Percentiles rank a stretch among this genome's conserved stretches.
Evolutionary conservation across 176 grass and related monocot genomes (phyloP).

Genomic region (Phyllostachys edulis): DNA sequence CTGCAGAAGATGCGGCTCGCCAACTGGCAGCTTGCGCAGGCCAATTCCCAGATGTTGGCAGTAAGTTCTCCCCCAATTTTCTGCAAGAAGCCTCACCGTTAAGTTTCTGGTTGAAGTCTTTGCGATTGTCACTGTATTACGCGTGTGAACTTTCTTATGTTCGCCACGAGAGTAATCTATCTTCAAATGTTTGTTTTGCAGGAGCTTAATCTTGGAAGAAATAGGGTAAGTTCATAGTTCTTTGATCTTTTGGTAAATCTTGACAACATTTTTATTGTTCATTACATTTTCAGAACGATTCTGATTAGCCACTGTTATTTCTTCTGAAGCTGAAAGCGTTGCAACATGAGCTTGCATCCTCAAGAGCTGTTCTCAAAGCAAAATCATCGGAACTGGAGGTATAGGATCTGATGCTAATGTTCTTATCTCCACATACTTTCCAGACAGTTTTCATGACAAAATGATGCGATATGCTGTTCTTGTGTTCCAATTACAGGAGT

Average conservation of each 20-base stretch:
- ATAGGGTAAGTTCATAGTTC: conserved; percentile 38
- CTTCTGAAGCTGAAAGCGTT: conserved; percentile 45
- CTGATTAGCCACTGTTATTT: background rate
- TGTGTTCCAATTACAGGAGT: conserved; percentile 26
- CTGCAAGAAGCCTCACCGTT: background rate
- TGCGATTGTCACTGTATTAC: background rate
- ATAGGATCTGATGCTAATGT: background rate
- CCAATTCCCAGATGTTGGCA: conserved; percentile 41
- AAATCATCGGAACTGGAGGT: conserved; percentile 61
- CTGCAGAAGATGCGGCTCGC: conserved; percentile 45
- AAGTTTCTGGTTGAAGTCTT: background rate
- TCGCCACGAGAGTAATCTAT: background rate
- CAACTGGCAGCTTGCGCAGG: conserved; percentile 55
- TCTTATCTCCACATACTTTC: background rate
- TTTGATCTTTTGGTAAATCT: background rate
- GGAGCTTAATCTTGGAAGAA: conserved; percentile 51
- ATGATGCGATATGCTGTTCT: background rate
- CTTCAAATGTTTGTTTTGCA: conserved; percentile 20
- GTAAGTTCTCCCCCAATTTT: conserved; percentile 20
- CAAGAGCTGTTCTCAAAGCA: conserved; percentile 38
- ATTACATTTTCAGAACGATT: background rate
- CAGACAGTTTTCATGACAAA: background rate
- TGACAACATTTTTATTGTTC: background rate
- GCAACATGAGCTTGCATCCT: conserved; percentile 57
- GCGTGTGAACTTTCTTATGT: background rate